Conservation (phyloP, 2,329 filamentous ascomycete species). For the Alternaria conjuncta region DNA sequence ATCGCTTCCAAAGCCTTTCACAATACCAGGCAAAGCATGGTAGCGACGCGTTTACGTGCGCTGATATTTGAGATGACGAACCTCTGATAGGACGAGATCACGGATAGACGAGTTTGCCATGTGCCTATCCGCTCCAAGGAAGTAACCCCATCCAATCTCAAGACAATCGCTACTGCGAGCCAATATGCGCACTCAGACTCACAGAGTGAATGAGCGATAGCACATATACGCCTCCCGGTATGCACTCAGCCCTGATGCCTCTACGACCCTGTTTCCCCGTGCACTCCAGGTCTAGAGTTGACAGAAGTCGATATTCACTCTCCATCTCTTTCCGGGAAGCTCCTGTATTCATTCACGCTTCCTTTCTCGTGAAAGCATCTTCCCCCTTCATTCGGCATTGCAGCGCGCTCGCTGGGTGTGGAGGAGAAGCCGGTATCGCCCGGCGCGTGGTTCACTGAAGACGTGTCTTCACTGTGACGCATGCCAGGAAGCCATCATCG, state of each 20-base stretch:
- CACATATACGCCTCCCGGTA: background rate
- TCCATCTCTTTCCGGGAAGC: background rate
- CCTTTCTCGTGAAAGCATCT: background rate
- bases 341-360: background rate
- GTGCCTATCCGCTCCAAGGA: background rate
- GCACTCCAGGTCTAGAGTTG: background rate
- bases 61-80: background rate
- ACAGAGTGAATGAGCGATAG: background rate
- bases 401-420: background rate
- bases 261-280: background rate
- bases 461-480: background rate
- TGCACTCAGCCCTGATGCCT: background rate
- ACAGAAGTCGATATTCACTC: background rate
- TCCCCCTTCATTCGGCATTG: background rate
- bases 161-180: background rate
- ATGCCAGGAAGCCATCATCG: too few relatives aligned
- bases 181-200: background rate
- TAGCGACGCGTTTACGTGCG: background rate
- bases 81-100: background rate
- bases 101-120: background rate
- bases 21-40: background rate
- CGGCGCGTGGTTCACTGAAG: background rate
- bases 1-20: background rate
- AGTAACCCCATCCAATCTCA: background rate
- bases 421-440: background rate